Conservation (phyloP, 352 stramenopile species). For the Pythium phragmitis region DNA sequence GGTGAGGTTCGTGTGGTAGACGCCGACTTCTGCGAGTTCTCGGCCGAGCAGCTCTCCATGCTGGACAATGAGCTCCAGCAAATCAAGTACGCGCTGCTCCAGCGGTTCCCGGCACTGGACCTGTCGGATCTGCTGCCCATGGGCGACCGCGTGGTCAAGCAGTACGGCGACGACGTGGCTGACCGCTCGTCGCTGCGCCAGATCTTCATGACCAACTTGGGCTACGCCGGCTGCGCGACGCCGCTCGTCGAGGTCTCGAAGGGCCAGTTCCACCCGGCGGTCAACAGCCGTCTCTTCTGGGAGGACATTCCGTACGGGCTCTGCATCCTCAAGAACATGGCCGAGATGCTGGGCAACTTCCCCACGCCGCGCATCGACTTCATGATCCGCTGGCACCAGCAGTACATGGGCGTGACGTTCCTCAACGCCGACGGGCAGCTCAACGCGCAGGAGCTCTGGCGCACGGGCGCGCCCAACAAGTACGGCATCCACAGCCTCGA, state of each 20-base stretch:
- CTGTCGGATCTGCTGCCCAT: slow-evolving; percentile 91
- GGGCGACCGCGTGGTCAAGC: slow-evolving; percentile 88
- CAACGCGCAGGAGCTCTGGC: slow-evolving; percentile 86
- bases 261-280: slow-evolving; percentile 76
- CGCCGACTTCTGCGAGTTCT: slow-evolving; percentile 92
- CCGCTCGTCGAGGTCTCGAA: slow-evolving; percentile 79
- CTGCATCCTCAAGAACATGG: slow-evolving; percentile 94
- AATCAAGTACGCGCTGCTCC: slow-evolving; percentile 87
- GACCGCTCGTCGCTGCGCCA: slow-evolving; percentile 86
- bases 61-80: slow-evolving; percentile 94
- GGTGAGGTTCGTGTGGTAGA: slow-evolving; percentile 36
- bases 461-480: slow-evolving; percentile 88
- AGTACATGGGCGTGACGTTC: slow-evolving; percentile 89
- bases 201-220: slow-evolving; percentile 91
- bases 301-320: slow-evolving; percentile 92
- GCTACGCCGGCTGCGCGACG: slow-evolving; percentile 88
- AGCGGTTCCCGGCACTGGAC: slow-evolving; percentile 90
- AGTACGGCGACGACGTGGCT: slow-evolving; percentile 90
- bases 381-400: slow-evolving; percentile 93
- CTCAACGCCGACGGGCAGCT: slow-evolving; percentile 85
- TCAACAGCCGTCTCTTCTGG: slow-evolving; percentile 90
- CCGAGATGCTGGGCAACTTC: slow-evolving; percentile 92
- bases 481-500: slow-evolving; percentile 91
- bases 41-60: slow-evolving; percentile 89
- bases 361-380: slow-evolving; percentile 92